A percentile compares a stretch with the other conserved stretches of the same genome.
phyloP scores from a whole-genome alignment of 2,329 filamentous ascomycete species.

The Aspergillus cejpii region DNA sequence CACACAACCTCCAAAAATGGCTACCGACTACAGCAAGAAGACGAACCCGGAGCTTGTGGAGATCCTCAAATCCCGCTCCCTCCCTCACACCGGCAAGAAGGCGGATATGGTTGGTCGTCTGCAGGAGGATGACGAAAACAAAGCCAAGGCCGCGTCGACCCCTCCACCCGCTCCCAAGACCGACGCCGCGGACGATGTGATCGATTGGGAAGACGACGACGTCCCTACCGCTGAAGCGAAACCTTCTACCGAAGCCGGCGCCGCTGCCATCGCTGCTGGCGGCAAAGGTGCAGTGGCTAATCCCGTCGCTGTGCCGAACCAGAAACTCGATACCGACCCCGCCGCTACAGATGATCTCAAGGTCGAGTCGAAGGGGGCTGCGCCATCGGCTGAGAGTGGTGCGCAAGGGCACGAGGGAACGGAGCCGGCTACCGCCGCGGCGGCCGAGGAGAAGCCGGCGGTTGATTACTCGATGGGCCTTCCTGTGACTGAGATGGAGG shows the following conservation, averaged over 20 bases:
- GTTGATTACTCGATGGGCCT: conserved; percentile 40
- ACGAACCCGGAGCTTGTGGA: conserved; percentile 46
- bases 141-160: conserved; percentile 11
- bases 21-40: conserved; percentile 45
- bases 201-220: conserved; percentile 43
- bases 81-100: conserved; percentile 46
- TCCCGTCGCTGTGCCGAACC: conserved; percentile 37
- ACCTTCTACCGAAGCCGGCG: conserved; percentile 28
- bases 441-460: conserved; percentile 29
- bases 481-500: conserved; percentile 40
- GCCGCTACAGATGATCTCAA: conserved; percentile 36
- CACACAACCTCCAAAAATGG: conserved; percentile 23
- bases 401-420: conserved; percentile 12
- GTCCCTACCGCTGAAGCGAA: conserved; percentile 25
- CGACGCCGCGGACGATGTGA: conserved; percentile 38
- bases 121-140: conserved; percentile 38
- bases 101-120: conserved; percentile 45
- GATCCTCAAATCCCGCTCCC: conserved; percentile 44
- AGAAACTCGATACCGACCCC: conserved; percentile 34
- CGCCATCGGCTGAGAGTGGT: conserved; percentile 7
- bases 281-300: conserved; percentile 35
- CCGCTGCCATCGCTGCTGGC: conserved; percentile 34
- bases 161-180: conserved; percentile 21
- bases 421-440: conserved; percentile 15
- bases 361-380: conserved; percentile 25